phyloP scores from a whole-genome alignment of 1,284 basidiomycete species.

The Thelephora terrestris region DNA sequence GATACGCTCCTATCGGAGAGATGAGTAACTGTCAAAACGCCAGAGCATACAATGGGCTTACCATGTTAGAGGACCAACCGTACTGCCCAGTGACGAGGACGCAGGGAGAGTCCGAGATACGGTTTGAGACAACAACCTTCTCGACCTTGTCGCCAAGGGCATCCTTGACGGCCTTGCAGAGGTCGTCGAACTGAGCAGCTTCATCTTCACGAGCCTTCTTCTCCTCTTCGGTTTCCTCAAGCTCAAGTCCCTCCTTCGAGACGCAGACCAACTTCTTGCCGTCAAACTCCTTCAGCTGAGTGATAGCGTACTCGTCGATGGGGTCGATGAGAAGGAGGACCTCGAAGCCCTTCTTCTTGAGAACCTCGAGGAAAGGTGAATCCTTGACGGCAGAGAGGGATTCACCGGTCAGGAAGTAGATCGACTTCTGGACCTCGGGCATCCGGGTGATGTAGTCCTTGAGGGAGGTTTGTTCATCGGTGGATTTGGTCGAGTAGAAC shows the following conservation, averaged over 20 bases:
- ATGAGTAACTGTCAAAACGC: slow-evolving; percentile 10
- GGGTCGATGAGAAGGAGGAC: slow-evolving; percentile 97
- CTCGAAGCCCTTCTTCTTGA: slow-evolving; percentile 99
- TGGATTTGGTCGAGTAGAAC: slow-evolving; percentile 95
- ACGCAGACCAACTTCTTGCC: slow-evolving; percentile 98
- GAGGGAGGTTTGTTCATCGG: slow-evolving; percentile 89
- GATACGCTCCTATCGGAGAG: slow-evolving; percentile 73
- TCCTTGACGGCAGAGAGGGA: slow-evolving; percentile 86
- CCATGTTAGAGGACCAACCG: slow-evolving; percentile 99
- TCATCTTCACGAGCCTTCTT: slow-evolving; percentile 90
- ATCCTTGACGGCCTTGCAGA: slow-evolving; percentile 96
- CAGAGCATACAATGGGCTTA: slow-evolving; percentile 20
- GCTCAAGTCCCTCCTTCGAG: slow-evolving; percentile 98
- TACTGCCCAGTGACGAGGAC: slow-evolving; percentile 98
- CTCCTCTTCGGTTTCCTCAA: slow-evolving; percentile 98
- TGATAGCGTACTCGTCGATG: slow-evolving; percentile 96
- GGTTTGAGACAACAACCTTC: slow-evolving; percentile 98
- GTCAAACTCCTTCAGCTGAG: slow-evolving; percentile 99
- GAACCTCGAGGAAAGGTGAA: slow-evolving; percentile 98
- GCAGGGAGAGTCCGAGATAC: slow-evolving; percentile 92
- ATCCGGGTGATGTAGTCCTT: slow-evolving; percentile 99
- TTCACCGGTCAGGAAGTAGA: slow-evolving; percentile 99
- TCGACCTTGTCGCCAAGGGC: slow-evolving; percentile 99
- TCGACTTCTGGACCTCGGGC: slow-evolving; percentile 98
- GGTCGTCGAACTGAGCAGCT: slow-evolving; percentile 75